Evolutionary conservation across 139 green algal genomes (phyloP).

Genomic region (Tetradesmus obliquus): DNA sequence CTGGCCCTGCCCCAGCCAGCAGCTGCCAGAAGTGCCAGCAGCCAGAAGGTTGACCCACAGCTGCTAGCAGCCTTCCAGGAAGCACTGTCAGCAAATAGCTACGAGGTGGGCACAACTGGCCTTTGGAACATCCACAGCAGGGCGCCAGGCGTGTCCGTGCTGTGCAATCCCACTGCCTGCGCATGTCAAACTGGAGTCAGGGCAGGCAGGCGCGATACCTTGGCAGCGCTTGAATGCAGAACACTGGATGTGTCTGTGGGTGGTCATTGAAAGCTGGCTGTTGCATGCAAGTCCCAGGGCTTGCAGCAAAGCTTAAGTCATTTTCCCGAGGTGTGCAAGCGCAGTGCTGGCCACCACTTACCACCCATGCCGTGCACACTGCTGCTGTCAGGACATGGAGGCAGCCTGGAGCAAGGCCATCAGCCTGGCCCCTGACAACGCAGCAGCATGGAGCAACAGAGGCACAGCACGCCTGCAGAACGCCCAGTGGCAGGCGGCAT

Average conservation of each 20-base stretch:
- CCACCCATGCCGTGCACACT: neutral
- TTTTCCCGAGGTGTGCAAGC: no score
- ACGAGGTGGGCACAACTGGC: slow-evolving; percentile 1
- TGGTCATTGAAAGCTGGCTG: no score
- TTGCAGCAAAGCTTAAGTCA: no score
- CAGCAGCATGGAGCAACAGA: slow-evolving; percentile 65
- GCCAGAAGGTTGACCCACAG: slow-evolving; percentile 8
- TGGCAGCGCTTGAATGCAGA: no score
- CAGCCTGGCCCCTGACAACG: slow-evolving; percentile 56
- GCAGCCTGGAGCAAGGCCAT: slow-evolving; percentile 58
- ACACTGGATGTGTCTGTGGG: no score
- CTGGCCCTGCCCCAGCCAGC: neutral
- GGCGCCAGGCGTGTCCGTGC: no score
- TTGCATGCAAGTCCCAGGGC: no score
- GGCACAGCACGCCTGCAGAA: slow-evolving; percentile 59
- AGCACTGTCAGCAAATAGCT: slow-evolving; percentile 6
- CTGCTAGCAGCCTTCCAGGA: slow-evolving; percentile 37
- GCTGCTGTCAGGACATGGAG: slow-evolving; percentile 41
- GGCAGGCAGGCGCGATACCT: no score
- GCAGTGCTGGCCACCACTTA: no score
- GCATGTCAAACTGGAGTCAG: no score
- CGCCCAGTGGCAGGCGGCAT: slow-evolving; percentile 36
- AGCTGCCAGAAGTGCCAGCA: neutral
- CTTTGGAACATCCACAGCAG: no score
- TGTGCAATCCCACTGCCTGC: no score